Evolutionary conservation across 345 rosid species (phyloP), one percentile per base, ranked within the genome.

Genomic region (Bruguiera gymnorhiza): DNA sequence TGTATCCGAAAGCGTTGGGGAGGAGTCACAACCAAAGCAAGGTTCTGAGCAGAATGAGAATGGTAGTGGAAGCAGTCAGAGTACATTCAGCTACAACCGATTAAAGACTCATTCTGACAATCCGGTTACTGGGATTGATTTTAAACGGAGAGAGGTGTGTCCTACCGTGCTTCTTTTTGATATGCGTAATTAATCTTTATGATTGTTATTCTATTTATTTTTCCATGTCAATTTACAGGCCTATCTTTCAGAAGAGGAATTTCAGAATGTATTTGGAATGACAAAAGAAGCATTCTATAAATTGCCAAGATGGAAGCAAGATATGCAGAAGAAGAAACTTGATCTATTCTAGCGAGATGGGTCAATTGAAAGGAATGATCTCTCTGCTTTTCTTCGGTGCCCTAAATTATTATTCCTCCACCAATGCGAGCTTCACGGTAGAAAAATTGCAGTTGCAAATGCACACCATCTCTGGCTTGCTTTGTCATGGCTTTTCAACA

Each of bases 241-340:
- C 8, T 96, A 96, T 73, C 85, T 96, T 60, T 83, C 95, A 3
- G 90, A 82, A 5, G 94, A 90, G 70, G 99, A 96, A 74, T 96
- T 96, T 75, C 77, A 84, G 78, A 73, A 75, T 31, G 78, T 92
- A 60, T 85, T 96, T 32, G 92, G 97, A 53, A 85, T 86, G 81
- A 54, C 79, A 63, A 96, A 90, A 81, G 97, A 83, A 74, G 87
- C 80, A 70, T 96, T 96, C 73, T 83, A 86, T 75, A 87, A 87
- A 70, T 71, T 87, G 76, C 99, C 99, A 5, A 87, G 84, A 74
- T 96, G 99, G 99, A 96, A 96, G 87, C 97, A 96, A 85, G 98
- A 96, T 78, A 76, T 90, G 73, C 91, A 73, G 69, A 96, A 96
- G 88, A 92, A 80, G 88, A 89, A 92, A 73, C 75, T 79, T 59